Conservation (phyloP, 306 rosid species). For the Comarum palustre region DNA sequence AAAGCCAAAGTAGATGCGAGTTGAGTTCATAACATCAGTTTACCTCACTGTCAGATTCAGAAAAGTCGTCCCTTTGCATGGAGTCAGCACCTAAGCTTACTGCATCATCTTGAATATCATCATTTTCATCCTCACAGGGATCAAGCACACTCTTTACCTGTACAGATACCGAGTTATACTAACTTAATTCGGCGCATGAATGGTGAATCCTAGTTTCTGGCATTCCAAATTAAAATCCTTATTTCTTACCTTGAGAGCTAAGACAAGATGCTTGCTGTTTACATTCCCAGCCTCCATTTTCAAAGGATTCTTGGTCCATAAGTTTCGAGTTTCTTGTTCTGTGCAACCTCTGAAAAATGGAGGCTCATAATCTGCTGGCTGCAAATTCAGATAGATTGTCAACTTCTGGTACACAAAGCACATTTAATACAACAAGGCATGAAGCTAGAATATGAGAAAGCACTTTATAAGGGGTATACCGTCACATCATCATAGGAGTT, state of each 20-base stretch:
- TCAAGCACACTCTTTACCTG: conserved; percentile 59
- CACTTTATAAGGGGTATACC: conserved; percentile 36
- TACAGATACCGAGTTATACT: background rate
- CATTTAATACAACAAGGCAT: background rate
- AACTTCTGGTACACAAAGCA: conserved; percentile 3
- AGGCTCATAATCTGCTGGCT: conserved; percentile 93
- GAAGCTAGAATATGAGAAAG: conserved; percentile 6
- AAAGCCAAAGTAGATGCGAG: background rate
- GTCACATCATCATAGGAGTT: conserved; percentile 77
- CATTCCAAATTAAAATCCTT: background rate
- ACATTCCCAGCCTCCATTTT: conserved; percentile 94
- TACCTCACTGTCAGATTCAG: conserved; percentile 55
- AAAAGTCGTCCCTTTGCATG: conserved; percentile 30
- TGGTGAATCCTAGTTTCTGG: conserved; percentile 10
- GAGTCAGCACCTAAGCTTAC: conserved; percentile 22
- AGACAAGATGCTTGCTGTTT: conserved; percentile 92
- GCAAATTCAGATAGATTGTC: conserved; percentile 39
- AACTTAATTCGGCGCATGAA: background rate
- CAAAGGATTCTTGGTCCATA: conserved; percentile 80
- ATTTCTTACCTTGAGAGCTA: conserved; percentile 75
- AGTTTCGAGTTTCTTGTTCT: conserved; percentile 68
- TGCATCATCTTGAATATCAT: conserved; percentile 37
- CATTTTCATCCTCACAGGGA: conserved; percentile 57
- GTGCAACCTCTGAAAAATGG: conserved; percentile 83
- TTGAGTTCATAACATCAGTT: background rate